Percentiles rank a stretch among this genome's conserved stretches.
These are phyloP conservation scores for Aspergillus sp. DNA, from an alignment of 2,329 filamentous ascomycete genomes.

Conservation along the genomic window DNA sequence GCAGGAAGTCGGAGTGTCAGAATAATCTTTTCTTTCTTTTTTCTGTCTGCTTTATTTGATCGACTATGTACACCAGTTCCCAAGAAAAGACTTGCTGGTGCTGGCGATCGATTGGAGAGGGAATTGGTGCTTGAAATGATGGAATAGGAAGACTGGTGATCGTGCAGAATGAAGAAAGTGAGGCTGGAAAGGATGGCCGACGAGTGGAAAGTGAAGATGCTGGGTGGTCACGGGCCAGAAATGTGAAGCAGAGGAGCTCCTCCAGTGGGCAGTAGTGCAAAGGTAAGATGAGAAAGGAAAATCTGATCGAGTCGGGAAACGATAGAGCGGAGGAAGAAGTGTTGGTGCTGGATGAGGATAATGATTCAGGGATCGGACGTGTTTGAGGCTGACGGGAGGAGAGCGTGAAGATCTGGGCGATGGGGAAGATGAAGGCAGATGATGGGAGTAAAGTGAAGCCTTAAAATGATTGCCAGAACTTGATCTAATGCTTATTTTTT, in stretches of 20 bases:
- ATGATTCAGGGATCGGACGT: constrained; percentile 17
- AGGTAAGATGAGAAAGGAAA: constrained; percentile 10
- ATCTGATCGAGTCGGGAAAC: constrained; percentile 17
- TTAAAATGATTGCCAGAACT: constrained; percentile 8
- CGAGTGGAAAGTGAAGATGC: constrained; percentile 20
- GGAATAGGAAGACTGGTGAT: constrained; percentile 19
- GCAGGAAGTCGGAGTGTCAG: constrained; percentile 41
- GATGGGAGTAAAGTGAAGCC: constrained; percentile 14
- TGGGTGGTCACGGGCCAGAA: constrained; percentile 21
- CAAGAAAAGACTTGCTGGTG: constrained; percentile 90
- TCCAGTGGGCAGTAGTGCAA: constrained; percentile 17
- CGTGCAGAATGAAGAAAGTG: constrained; percentile 30
- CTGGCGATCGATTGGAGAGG: constrained; percentile 39
- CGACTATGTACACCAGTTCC: constrained; percentile 80
- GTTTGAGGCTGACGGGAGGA: constrained; percentile 14
- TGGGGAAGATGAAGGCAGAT: constrained; percentile 12
- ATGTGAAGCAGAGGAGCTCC: constrained; percentile 13
- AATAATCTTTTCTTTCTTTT: constrained; percentile 45
- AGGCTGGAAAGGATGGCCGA: constrained; percentile 30
- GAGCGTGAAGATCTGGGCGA: constrained; percentile 6
- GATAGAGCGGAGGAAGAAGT: constrained; percentile 14
- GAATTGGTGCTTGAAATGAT: constrained; percentile 33
- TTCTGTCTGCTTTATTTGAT: constrained; percentile 51
- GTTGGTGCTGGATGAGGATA: constrained; percentile 18
- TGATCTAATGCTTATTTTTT: constrained; percentile 5